These are phyloP conservation scores for Tetrastigma voinierianum DNA, from an alignment of 164 flowering plant species.

Conservation along the genomic window DNA sequence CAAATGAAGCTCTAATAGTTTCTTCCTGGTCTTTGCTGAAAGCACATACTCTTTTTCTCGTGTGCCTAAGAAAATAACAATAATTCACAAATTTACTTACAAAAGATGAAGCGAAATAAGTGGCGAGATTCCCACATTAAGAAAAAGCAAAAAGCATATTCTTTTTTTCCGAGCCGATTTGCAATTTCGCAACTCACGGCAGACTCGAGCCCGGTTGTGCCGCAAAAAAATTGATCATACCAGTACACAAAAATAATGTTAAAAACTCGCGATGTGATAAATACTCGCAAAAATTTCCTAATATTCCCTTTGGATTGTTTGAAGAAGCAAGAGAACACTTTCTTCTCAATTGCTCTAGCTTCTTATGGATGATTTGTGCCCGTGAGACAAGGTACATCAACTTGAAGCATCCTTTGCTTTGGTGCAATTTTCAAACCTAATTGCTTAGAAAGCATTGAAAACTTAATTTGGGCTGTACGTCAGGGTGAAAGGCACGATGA, in stretches of 20 bases:
- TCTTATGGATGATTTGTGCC: conserved; percentile 20
- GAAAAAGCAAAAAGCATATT: neutral
- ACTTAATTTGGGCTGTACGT: conserved; percentile 57
- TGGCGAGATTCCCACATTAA: neutral
- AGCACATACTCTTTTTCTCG: too few species aligned
- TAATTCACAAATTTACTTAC: conserved; percentile 5
- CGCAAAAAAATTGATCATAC: neutral
- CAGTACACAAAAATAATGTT: neutral
- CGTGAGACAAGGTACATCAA: conserved; percentile 13
- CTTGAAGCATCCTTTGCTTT: conserved; percentile 32
- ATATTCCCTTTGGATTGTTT: conserved; percentile 22
- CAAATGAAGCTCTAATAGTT: too few species aligned
- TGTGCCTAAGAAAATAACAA: conserved; percentile 1
- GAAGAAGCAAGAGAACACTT: conserved; percentile 6
- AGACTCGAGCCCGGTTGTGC: too few species aligned
- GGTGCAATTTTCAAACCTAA: conserved; percentile 47
- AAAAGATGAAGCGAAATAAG: neutral
- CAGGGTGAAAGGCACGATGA: conserved; percentile 67
- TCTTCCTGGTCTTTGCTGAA: too few species aligned
- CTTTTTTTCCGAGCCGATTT: conserved; percentile 1
- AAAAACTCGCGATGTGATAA: neutral
- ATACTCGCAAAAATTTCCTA: conserved; percentile 40
- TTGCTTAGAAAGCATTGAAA: conserved; percentile 55
- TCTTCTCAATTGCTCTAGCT: conserved; percentile 14
- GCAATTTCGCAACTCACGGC: too few species aligned